Percentiles rank a stretch among this genome's conserved stretches.
Conservation (phyloP, 2,329 filamentous ascomycete species). For the Fusarium pseudoanthophilum region DNA sequence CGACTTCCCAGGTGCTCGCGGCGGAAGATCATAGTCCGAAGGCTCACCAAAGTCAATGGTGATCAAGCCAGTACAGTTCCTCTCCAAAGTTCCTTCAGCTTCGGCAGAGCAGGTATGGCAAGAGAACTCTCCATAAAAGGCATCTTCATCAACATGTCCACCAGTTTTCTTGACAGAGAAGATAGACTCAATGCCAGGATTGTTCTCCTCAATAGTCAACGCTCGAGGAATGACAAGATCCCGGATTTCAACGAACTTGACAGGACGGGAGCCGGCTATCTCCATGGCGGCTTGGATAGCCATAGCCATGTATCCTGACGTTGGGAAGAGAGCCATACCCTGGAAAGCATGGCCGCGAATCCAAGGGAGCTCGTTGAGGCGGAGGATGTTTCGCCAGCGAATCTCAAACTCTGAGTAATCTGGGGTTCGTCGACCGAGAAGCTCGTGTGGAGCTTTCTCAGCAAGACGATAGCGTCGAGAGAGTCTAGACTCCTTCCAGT, state of each 20-base stretch:
- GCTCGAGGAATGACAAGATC: background rate
- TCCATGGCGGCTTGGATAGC: background rate
- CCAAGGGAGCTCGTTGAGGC: background rate
- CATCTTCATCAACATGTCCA: background rate
- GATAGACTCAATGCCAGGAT: slow-evolving; percentile 2
- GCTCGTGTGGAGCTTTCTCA: background rate
- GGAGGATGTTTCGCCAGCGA: background rate
- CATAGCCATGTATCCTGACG: background rate
- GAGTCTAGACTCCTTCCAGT: background rate
- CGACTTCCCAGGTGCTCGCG: background rate
- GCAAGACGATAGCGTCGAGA: background rate
- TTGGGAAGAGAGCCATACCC: background rate
- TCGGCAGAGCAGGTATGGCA: background rate
- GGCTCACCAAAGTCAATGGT: background rate
- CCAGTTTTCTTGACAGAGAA: background rate
- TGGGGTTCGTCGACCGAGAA: background rate
- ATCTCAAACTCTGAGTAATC: background rate
- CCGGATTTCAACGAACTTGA: background rate
- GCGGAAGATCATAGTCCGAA: background rate
- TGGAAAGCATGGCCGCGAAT: background rate
- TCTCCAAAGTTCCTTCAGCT: background rate
- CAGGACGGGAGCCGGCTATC: background rate
- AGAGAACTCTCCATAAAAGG: background rate
- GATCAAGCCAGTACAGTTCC: background rate
- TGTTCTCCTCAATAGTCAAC: background rate